phyloP scores from a whole-genome alignment of 805 yeast genomes.

The Dipodascus albidus region DNA sequence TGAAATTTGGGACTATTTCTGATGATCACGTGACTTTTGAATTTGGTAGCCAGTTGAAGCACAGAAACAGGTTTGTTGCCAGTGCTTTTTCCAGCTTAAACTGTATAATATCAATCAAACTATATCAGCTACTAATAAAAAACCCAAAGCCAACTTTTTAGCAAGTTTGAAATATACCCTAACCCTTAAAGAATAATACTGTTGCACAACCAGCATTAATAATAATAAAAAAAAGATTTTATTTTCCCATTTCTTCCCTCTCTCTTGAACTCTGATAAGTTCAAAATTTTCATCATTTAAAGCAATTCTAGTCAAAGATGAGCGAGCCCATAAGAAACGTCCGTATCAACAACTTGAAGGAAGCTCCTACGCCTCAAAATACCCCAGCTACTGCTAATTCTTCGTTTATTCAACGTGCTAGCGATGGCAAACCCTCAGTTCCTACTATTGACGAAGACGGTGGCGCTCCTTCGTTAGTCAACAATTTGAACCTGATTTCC shows the following conservation, averaged over 20 bases:
- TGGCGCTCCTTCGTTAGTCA: constrained; percentile 39
- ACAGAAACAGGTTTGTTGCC: no score
- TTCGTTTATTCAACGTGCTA: constrained; percentile 42
- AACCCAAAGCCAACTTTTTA: no score
- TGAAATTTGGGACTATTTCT: neutral
- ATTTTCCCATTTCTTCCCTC: neutral
- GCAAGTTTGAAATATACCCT: neutral
- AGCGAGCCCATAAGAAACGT: constrained; percentile 78
- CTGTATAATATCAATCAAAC: no score
- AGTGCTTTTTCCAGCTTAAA: no score
- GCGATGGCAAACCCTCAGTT: constrained; percentile 29
- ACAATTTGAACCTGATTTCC: constrained; percentile 72
- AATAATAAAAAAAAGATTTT: neutral
- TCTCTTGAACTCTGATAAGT: neutral
- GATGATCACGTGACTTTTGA: no score
- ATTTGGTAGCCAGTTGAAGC: no score
- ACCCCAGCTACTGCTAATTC: constrained; percentile 87
- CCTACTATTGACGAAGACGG: constrained; percentile 67
- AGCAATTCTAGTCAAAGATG: no score
- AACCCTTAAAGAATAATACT: neutral
- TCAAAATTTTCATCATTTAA: no score
- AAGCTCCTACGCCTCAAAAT: constrained; percentile 98
- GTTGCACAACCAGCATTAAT: neutral
- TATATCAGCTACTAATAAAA: no score
- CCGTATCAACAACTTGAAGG: constrained; percentile 58